Conservation (phyloP, 1,284 basidiomycete genomes). For the Trichosporon inkin region DNA sequence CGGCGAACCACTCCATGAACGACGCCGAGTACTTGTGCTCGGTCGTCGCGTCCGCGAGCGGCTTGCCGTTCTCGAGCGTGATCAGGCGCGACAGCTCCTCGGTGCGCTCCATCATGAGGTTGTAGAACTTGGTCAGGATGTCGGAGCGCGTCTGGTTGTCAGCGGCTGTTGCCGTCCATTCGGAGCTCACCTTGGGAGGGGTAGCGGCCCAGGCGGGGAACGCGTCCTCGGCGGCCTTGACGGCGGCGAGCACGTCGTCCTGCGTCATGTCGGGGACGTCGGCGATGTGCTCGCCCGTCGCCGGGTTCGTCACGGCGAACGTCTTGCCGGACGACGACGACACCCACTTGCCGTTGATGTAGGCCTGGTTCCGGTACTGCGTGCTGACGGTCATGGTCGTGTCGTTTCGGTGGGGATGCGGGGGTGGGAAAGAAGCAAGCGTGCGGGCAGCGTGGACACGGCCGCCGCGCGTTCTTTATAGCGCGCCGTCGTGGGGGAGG, state of each 20-base stretch:
- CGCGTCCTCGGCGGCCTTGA: slow-evolving; percentile 66
- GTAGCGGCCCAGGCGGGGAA: slow-evolving; percentile 75
- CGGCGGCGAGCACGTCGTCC: slow-evolving; percentile 70
- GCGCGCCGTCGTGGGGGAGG: background rate
- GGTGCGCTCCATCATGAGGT: slow-evolving; percentile 68
- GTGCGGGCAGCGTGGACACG: background rate
- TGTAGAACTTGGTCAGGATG: slow-evolving; percentile 67
- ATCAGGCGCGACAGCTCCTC: slow-evolving; percentile 79
- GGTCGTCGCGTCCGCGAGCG: slow-evolving; percentile 71
- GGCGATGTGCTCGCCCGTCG: slow-evolving; percentile 68
- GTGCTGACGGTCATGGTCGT: slow-evolving; percentile 19
- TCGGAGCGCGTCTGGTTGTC: slow-evolving; percentile 59
- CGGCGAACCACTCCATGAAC: slow-evolving; percentile 79
- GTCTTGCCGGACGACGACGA: slow-evolving; percentile 63
- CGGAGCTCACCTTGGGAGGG: slow-evolving; percentile 47
- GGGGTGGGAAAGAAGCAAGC: background rate
- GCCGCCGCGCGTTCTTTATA: background rate
- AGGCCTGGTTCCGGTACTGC: slow-evolving; percentile 52
- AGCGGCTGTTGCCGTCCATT: background rate
- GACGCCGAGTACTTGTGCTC: slow-evolving; percentile 75
- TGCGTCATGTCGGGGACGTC: slow-evolving; percentile 78
- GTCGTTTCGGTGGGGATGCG: background rate
- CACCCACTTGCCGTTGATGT: slow-evolving; percentile 77
- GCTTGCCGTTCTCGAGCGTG: slow-evolving; percentile 87
- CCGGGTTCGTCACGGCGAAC: slow-evolving; percentile 72